These are phyloP conservation scores for Poa annua DNA, from an alignment of 176 grass and related monocot species.

Conservation along the genomic window DNA sequence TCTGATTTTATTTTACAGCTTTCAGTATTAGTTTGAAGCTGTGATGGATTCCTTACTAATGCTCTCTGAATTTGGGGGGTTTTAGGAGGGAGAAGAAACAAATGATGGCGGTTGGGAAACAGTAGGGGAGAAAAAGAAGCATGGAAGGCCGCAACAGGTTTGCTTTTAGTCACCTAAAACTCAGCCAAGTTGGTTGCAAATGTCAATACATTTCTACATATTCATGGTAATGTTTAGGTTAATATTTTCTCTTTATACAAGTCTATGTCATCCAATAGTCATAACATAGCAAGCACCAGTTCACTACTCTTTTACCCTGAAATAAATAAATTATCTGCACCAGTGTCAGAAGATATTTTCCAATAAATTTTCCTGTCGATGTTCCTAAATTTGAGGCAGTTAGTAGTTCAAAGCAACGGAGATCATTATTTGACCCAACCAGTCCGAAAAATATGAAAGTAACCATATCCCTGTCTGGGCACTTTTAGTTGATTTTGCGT, in stretches of 20 bases:
- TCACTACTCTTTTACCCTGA: neutral
- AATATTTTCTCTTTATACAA: constrained; percentile 7
- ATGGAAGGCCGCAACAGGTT: constrained; percentile 80
- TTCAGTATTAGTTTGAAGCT: neutral
- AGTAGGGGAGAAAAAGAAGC: constrained; percentile 58
- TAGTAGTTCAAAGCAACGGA: neutral
- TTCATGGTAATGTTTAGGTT: neutral
- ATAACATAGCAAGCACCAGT: constrained; percentile 5
- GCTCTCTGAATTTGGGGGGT: constrained; percentile 38
- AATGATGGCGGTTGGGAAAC: constrained; percentile 68
- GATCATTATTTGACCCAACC: constrained; percentile 14
- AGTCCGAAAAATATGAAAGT: neutral
- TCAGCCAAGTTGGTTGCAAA: constrained; percentile 15
- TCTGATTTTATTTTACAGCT: constrained; percentile 27
- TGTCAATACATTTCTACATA: neutral
- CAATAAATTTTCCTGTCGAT: neutral
- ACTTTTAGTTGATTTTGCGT: neutral
- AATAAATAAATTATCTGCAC: neutral
- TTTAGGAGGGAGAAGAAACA: constrained; percentile 45
- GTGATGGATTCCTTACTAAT: neutral
- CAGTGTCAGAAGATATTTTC: neutral
- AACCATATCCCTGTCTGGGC: neutral
- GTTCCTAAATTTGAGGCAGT: neutral
- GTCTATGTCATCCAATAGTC: neutral
- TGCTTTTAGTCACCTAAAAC: neutral